Evolutionary conservation across 768 basidiomycete genomes (phyloP), one percentile per base, ranked within the genome.

Genomic region (Zangia roseola): DNA sequence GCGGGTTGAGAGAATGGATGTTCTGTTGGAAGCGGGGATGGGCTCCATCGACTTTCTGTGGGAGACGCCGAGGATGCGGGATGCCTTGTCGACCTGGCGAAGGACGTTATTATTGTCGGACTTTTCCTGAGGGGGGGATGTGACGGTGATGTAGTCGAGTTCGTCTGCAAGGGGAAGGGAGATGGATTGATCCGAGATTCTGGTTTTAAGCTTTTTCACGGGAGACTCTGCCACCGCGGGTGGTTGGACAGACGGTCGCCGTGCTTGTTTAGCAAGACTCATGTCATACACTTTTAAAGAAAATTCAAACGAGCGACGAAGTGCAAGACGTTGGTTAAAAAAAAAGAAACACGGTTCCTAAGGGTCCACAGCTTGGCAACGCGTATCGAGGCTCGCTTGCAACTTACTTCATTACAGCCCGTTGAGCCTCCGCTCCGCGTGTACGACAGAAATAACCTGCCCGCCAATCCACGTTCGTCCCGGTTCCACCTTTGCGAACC

Each of bases 41-140:
- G 89, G 89, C 62, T 91, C 88, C 89, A 91, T 91, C 45, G 83
- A 86, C 64, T 74, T 78, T 54, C 82, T 77, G 65, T 89, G 88
- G 40, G 75, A 71, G 58, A 91, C 84, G 55, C 88, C 89, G 36
- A 91, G 79, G 45, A 91, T 75, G 54, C 87, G 78, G 20, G 88
- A 83, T 20, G 89, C 86, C 70, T 91, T 91, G 69, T 90, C 86
- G 23, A 75, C 70, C 51, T 80, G 77, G 45, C 70, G 61, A 23
- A 49, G 16, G 46, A 68, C 60, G 47, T 71, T 63, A 53, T 73
- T 62, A 43, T 70, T 52, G 62, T 69, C 65, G 17, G 63, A 54
- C 52, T 70, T 65, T 28, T 53, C 47, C 17, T 2, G 38, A 40
- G 48, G 57, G 48, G 62, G 67, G 26, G 63, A 56, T 30, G 57